Conservation (phyloP, 441 rosid species). For the Cnidoscolus chayamansa region DNA sequence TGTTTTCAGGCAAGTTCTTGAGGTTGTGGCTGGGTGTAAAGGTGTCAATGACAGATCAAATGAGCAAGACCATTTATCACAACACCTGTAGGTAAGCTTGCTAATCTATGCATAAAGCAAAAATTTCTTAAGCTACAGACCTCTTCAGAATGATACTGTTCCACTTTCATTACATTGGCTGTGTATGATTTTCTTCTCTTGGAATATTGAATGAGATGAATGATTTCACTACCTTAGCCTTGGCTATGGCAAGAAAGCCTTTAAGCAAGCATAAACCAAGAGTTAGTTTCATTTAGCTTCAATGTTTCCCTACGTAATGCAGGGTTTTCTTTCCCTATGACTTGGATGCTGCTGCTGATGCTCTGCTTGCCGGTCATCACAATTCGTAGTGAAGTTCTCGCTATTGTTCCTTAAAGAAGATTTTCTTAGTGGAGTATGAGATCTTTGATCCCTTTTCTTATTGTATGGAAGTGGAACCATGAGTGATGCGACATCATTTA, state of each 20-base stretch:
- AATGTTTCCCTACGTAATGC: slow-evolving; percentile 25
- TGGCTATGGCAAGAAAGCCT: neutral
- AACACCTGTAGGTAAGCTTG: slow-evolving; percentile 75
- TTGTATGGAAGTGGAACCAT: neutral
- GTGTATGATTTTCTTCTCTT: neutral
- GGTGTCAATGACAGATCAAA: slow-evolving; percentile 57
- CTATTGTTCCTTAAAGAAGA: neutral
- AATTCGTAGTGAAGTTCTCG: slow-evolving; percentile 22
- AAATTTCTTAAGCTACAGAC: neutral
- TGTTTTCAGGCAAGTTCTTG: slow-evolving; percentile 81
- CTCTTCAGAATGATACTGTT: slow-evolving; percentile 7
- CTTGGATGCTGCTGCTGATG: slow-evolving; percentile 72
- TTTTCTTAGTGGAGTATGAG: neutral
- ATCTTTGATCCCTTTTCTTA: neutral
- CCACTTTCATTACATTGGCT: slow-evolving; percentile 7
- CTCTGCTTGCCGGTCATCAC: slow-evolving; percentile 50
- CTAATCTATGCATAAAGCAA: slow-evolving; percentile 3
- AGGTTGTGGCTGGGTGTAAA: slow-evolving; percentile 86
- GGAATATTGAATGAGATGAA: neutral
- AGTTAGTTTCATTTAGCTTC: neutral
- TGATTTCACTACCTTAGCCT: neutral
- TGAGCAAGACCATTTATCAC: slow-evolving; percentile 69
- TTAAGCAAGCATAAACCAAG: neutral
- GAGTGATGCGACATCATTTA: neutral
- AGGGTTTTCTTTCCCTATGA: slow-evolving; percentile 96